Evolutionary conservation across 2,329 filamentous ascomycete genomes (phyloP), one percentile per base, ranked within the genome.

Genomic region (Coniella lustricola): DNA sequence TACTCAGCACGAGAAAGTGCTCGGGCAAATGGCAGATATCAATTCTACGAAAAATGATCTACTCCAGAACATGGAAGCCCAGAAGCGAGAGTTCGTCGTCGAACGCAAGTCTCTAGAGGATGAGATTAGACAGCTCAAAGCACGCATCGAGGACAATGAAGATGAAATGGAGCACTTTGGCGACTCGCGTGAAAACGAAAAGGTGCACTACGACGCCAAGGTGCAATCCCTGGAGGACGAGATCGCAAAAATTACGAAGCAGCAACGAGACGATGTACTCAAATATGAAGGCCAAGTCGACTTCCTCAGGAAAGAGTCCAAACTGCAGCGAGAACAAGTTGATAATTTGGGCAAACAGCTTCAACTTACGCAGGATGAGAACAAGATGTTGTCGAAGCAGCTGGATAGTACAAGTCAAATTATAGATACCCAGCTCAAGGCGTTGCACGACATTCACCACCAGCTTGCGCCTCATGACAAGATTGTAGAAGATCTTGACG

Each of bases 31-130:
- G 53, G 82, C 93, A 54, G 91, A 97, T 64, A 87, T 81, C 5
- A 88, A 93, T 57, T 90, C 88, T 3, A 96, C 87, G 1, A 98
- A 98, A 65, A 86, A 87, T 58, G 93, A 97, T 64, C 79, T 98
- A 9, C 82, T 98, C 67, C 85, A 88, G 55, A 98, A 98, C 60
- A 88, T 98, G 70, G 90, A 97, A 61, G 85, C 90, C 12, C 79
- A 94, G 55, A 89, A 96, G 65, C 82, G 81, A 21, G 93, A 97
- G 60, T 96, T 95, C 57, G 75, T 86, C 32, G 82, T 84, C 43
- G 91, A 97, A 65, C 81, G 93, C 34, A 88, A 86, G 59, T 85
- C 83, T 9, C 73, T 97, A 1, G 87, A 95, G 57, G 75, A 80
- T 14, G 90, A 97, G 62, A 82, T 93, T 49, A 84, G 82, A 57